A percentile compares a stretch with the other conserved stretches of the same genome.
These are phyloP conservation scores for Cryptosporidium ubiquitum DNA, from an alignment of 169 alveolate genomes.

Conservation along the genomic window DNA sequence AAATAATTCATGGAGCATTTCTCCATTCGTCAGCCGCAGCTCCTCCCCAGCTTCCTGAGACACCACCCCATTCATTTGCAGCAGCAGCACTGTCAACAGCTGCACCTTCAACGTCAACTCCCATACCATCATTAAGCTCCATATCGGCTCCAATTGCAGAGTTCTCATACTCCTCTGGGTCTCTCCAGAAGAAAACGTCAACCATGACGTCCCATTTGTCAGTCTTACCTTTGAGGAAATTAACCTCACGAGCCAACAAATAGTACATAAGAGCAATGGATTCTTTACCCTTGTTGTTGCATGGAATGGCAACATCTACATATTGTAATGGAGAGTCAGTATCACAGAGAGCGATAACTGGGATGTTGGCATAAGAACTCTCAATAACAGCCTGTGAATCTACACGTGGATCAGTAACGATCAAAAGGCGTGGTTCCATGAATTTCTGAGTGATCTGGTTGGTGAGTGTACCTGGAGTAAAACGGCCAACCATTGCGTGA, in stretches of 20 bases:
- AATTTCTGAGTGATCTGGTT: slow-evolving; percentile 97
- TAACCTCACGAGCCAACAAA: slow-evolving; percentile 98
- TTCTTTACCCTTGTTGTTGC: slow-evolving; percentile 97
- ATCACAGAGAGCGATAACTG: slow-evolving; percentile 98
- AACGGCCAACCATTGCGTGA: slow-evolving; percentile 96
- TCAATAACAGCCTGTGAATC: slow-evolving; percentile 97
- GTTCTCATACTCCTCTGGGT: slow-evolving; percentile 89
- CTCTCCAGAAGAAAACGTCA: slow-evolving; percentile 94
- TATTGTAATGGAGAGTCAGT: slow-evolving; percentile 97
- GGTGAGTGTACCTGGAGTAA: slow-evolving; percentile 99
- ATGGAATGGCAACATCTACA: slow-evolving; percentile 99
- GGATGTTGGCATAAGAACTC: slow-evolving; percentile 96
- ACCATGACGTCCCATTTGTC: slow-evolving; percentile 93
- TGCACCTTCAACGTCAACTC: slow-evolving; percentile 76
- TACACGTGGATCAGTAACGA: slow-evolving; percentile 98
- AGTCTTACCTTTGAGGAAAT: slow-evolving; percentile 93
- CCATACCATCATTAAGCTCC: slow-evolving; percentile 98
- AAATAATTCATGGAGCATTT: slow-evolving; percentile 64
- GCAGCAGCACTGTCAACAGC: slow-evolving; percentile 66
- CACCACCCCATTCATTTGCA: slow-evolving; percentile 73
- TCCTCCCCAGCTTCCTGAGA: slow-evolving; percentile 69
- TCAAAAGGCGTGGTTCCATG: slow-evolving; percentile 97
- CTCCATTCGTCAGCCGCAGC: slow-evolving; percentile 74
- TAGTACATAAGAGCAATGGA: slow-evolving; percentile 98
- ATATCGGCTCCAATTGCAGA: slow-evolving; percentile 90